These are phyloP conservation scores for Cladosporium sp. DNA, from an alignment of 2,329 filamentous ascomycete genomes.

Conservation along the genomic window DNA sequence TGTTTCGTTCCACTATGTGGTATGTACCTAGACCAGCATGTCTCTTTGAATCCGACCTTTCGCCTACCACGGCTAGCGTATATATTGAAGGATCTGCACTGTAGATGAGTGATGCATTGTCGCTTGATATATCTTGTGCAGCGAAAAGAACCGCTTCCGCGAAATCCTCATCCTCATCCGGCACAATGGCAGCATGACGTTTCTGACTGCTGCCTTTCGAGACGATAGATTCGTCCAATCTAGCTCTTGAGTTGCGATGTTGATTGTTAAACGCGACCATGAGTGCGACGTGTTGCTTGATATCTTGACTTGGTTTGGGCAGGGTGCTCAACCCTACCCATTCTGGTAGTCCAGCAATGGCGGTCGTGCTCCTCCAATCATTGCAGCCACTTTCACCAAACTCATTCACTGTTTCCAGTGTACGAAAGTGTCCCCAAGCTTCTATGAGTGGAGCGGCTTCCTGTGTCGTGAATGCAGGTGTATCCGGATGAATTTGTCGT, in stretches of 20 bases:
- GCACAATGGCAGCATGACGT: slow-evolving; percentile 6
- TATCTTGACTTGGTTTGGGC: slow-evolving; percentile 41
- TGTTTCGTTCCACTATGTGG: not conserved
- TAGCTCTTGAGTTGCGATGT: slow-evolving; percentile 13
- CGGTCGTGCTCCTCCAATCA: slow-evolving; percentile 45
- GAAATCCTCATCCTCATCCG: slow-evolving; percentile 26
- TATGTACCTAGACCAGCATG: not conserved
- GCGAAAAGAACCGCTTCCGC: slow-evolving; percentile 60
- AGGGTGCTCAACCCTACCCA: slow-evolving; percentile 60
- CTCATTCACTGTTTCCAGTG: slow-evolving; percentile 47
- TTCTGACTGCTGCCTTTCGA: not conserved
- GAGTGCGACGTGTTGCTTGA: slow-evolving; percentile 58
- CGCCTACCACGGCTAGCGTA: not conserved
- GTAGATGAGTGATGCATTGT: slow-evolving; percentile 29
- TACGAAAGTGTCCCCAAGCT: slow-evolving; percentile 57
- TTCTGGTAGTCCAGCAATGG: slow-evolving; percentile 45
- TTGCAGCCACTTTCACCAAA: slow-evolving; percentile 36
- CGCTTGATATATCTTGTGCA: slow-evolving; percentile 55
- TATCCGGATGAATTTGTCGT: slow-evolving; percentile 47
- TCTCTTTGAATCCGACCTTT: not conserved
- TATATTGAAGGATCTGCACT: not conserved
- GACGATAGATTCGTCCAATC: slow-evolving; percentile 7
- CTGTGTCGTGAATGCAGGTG: slow-evolving; percentile 57
- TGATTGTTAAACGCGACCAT: slow-evolving; percentile 51
- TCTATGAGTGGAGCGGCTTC: slow-evolving; percentile 55